These are phyloP conservation scores for Dillenia turbinata DNA, from an alignment of 164 flowering plant species.

Conservation along the genomic window DNA sequence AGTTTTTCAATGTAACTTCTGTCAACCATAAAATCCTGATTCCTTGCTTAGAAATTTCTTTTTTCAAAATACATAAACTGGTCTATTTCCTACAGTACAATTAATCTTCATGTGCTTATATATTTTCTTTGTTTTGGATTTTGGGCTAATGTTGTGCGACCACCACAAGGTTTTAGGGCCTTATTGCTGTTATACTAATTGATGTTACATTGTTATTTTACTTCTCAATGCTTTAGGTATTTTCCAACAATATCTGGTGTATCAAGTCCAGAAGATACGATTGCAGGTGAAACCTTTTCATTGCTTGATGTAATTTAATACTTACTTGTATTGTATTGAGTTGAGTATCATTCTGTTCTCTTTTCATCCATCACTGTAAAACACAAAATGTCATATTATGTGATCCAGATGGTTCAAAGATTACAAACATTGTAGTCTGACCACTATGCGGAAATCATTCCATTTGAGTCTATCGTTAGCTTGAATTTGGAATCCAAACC, in stretches of 20 bases:
- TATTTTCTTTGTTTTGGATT: no score
- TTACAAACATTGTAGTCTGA: background rate
- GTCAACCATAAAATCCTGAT: no score
- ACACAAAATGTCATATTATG: background rate
- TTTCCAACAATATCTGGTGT: conserved; percentile 85
- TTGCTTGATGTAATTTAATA: background rate
- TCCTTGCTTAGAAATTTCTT: no score
- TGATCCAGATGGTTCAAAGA: background rate
- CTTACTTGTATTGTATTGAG: background rate
- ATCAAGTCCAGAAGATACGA: conserved; percentile 88
- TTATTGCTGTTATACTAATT: no score
- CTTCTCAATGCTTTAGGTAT: conserved; percentile 28
- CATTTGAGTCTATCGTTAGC: background rate
- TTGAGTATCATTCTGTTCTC: background rate
- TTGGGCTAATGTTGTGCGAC: no score
- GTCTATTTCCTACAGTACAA: no score
- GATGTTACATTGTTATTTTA: no score
- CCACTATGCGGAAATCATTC: background rate
- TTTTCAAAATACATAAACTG: no score
- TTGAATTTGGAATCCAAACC: background rate
- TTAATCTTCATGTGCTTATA: no score
- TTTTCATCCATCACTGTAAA: background rate
- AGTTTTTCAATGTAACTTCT: no score
- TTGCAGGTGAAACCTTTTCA: conserved; percentile 57
- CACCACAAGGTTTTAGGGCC: no score